Evolutionary conservation across 257 asterid species (phyloP), one percentile per base, ranked within the genome.

Genomic region (Solanum clarkiae): DNA sequence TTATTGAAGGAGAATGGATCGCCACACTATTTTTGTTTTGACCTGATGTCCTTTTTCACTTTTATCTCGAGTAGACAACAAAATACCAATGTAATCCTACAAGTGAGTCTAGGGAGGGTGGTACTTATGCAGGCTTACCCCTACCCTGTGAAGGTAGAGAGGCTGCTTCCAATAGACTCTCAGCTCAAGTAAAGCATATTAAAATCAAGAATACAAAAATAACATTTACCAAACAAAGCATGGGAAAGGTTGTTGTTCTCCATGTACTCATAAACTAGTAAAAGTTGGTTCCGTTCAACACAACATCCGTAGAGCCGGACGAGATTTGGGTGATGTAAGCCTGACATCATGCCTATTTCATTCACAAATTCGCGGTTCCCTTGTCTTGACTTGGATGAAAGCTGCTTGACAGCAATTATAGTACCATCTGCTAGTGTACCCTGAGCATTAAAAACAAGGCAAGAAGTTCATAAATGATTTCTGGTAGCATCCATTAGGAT

Each of bases 231-330:
- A 68, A 88, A 93, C 29, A 92, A 88, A 72, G 92, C 91, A 62
- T 90, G 93, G 16, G 92, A 91, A 70, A 94, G 93, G 88, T 86
- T 89, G 68, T 93, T 91, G 86, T 94, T 93, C 90, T 92, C 93
- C 93, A 92, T 84, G 89, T 92, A 92, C 85, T 93, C 97, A 22
- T 93, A 93, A 69, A 91, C 93, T 29, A 93, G 90, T 80, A 91
- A 85, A 84, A 93, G 85, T 81, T 93, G 95, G 59, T 77, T 88
- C 87, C 93, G 92, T 85, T 92, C 95, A 56, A 93, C 85, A 88
- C 96, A 93, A 56, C 97, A 93, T 80, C 97, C 95, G 29, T 92
- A 92, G 22, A 93, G 85, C 81, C 88, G 89, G 56, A 92, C 95
- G 3, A 93, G 91, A 89, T 93, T 92, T 18, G 94, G 92, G 83